phyloP scores from a whole-genome alignment of 208 protist genomes.

The Leishmania lainsoni region DNA sequence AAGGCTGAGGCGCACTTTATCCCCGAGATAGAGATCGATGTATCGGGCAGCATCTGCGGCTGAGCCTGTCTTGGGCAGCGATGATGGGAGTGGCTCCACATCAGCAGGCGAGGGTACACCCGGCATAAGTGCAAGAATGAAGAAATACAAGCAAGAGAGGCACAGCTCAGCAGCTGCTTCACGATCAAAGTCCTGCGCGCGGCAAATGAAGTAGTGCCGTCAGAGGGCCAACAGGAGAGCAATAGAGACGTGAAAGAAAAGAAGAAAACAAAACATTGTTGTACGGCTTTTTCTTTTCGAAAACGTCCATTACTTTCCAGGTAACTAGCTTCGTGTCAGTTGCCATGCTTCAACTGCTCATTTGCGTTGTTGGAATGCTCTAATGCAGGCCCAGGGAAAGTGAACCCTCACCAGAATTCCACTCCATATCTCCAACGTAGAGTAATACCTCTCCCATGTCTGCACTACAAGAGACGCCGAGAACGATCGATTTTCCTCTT shows the following conservation, averaged over 20 bases:
- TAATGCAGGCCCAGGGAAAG: not conserved
- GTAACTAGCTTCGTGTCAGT: not conserved
- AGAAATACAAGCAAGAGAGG: not conserved
- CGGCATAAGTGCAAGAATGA: not conserved
- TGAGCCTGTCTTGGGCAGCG: conserved; percentile 16
- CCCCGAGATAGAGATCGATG: conserved; percentile 56
- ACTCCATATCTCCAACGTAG: conserved; percentile 5
- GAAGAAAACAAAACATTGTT: too few species aligned
- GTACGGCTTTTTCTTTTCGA: not conserved
- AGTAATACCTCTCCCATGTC: not conserved
- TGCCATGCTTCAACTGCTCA: not conserved
- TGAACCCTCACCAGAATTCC: not conserved
- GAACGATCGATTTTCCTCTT: not conserved
- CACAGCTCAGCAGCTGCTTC: not conserved
- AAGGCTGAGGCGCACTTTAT: conserved; percentile 48
- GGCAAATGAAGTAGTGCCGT: not conserved
- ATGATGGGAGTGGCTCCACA: not conserved
- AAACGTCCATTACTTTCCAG: not conserved
- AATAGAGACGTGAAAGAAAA: not conserved
- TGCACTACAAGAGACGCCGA: not conserved
- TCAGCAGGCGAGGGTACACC: not conserved
- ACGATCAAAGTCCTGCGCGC: not conserved
- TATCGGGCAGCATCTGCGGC: conserved; percentile 32
- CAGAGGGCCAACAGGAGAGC: not conserved
- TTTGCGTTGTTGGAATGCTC: not conserved